Evolutionary conservation across 2,329 filamentous ascomycete genomes (phyloP), one percentile per base, ranked within the genome.

Genomic region (Sphaerulina vaccinii): DNA sequence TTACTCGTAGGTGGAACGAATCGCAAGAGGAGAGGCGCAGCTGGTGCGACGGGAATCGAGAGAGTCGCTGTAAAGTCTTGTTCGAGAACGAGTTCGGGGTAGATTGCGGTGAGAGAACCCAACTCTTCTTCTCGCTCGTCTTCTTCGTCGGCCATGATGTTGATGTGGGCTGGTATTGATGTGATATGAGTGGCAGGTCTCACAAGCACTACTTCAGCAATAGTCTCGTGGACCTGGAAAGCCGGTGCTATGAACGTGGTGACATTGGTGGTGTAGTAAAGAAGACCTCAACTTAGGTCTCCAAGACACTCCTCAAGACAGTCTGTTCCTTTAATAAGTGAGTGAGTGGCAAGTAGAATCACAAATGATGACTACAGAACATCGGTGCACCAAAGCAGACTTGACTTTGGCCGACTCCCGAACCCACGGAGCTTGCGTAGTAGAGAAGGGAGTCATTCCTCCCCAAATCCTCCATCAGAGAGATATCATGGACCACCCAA

Each of bases 111-210:
- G 51, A 86, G 75, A 19, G 81, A 77, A 8, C 73, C 75, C 40
- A 85, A 71, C 68, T 86, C 82, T 59, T 83, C 75, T 23, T 74
- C 72, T 55, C 82, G 77, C 59, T 85, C 82, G 63, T 85, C 81
- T 10, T 79, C 51, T 27, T 49, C 45, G 11, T 13, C 45, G 23
- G 49, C 56, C 54, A 57, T 59, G 24, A 38, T 46, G 36, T 22
- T 11, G 41, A 18, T 21, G 22, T 15, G 18, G 27, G 5, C 10
- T 5, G 37, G n/a, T 22, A 18, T 27, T 11, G 15, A 29, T 6
- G 33, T 41, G 22, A 27, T 22, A 18, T 5, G 22, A 8, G 42
- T 23, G 36, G 42, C 54, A 60, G 56, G 57, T 54, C 55, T 54
- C 53, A 55, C 49, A n/a, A n/a, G n/a, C n/a, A n/a, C n/a, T n/a